phyloP scores from a whole-genome alignment of 73 alveolate species.

The Diophrys appendiculata region DNA sequence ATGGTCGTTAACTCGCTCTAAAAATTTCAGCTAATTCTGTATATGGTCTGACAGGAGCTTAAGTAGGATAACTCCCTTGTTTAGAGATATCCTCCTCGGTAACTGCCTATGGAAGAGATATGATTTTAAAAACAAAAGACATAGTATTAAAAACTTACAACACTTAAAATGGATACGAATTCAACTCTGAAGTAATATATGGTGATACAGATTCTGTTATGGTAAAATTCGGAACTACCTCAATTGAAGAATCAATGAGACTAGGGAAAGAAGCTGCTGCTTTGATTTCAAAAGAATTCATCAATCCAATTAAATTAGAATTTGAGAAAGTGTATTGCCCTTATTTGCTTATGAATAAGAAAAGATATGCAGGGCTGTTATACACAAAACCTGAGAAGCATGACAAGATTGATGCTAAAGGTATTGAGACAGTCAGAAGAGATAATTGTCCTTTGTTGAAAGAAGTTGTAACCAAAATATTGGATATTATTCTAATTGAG shows the following conservation, averaged over 20 bases:
- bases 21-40: conserved; percentile 99
- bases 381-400: conserved; percentile 95
- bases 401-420: conserved; percentile 82
- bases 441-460: conserved; percentile 96
- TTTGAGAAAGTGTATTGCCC: conserved; percentile 99
- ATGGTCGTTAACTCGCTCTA: conserved; percentile 99
- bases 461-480: conserved; percentile 79
- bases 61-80: conserved; percentile 99
- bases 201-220: conserved; percentile 99
- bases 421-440: conserved; percentile 94
- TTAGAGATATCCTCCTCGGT: conserved; percentile 95
- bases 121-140: conserved; percentile 78
- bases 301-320: conserved; percentile 97
- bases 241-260: conserved; percentile 92
- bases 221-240: conserved; percentile 96
- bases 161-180: conserved; percentile 86
- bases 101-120: conserved; percentile 90
- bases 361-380: conserved; percentile 93
- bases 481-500: conserved; percentile 80
- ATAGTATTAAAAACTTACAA: conserved; percentile 77
- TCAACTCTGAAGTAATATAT: conserved; percentile 96
- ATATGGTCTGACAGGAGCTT: conserved; percentile 99
- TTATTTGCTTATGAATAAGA: conserved; percentile 95
- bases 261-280: conserved; percentile 97
- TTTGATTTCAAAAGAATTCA: conserved; percentile 85